phyloP scores from a whole-genome alignment of 495 filamentous ascomycete species.

The Aspergillus bridgeri region DNA sequence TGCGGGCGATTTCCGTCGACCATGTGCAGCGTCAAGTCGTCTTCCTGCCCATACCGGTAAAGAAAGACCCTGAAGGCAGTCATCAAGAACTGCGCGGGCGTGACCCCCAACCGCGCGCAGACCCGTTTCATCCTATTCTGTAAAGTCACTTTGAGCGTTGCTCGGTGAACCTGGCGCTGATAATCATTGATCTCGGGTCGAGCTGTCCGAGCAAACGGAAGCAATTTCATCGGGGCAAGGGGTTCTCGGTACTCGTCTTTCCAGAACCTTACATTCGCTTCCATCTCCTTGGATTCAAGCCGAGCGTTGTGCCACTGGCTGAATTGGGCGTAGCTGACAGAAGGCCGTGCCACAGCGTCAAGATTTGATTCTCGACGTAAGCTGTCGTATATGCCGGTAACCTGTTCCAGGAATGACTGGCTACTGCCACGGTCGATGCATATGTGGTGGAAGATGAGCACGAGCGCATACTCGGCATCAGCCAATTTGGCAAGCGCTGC shows the following conservation, averaged over 20 bases:
- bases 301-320: constrained; percentile 21
- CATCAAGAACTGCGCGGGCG: constrained; percentile 38
- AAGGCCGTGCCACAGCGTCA: not conserved
- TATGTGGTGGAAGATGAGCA: constrained; percentile 30
- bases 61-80: constrained; percentile 31
- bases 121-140: constrained; percentile 5
- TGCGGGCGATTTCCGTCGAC: constrained; percentile 39
- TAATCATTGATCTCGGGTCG: not conserved
- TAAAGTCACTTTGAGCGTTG: not conserved
- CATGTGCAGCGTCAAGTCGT: constrained; percentile 27
- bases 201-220: not conserved
- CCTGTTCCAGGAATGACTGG: constrained; percentile 19
- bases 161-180: not conserved
- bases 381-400: constrained; percentile 23
- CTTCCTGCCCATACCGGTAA: constrained; percentile 23
- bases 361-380: not conserved
- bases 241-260: not conserved
- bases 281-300: not conserved
- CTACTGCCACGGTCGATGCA: constrained; percentile 24
- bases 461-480: constrained; percentile 16
- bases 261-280: not conserved
- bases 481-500: constrained; percentile 15
- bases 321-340: constrained; percentile 25
- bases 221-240: not conserved
- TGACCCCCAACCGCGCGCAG: constrained; percentile 19